Evolutionary conservation across 2,329 filamentous ascomycete species (phyloP), one percentile per base, ranked within the genome.

Genomic region (Fusarium papillatum): DNA sequence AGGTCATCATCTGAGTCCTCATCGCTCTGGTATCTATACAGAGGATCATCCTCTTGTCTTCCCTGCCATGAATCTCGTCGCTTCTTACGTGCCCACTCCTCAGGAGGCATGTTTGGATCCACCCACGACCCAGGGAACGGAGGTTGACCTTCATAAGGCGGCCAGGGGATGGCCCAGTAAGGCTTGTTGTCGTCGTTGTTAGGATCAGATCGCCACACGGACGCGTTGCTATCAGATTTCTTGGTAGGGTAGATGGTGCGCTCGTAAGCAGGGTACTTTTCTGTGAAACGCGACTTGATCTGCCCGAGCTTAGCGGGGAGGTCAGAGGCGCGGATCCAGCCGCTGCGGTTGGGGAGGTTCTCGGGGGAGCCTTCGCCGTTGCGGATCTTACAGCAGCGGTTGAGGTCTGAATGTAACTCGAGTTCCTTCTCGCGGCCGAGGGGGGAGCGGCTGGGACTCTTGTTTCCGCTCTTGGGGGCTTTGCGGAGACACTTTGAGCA

Each of bases 401-500:
- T 38, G 4, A 55, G 39, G 2, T 79, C 76, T 0, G 66, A 65
- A 63, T 82, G 81, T 11, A 43, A 59, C 64, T 78, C 69, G 4
- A 81, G 68, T 36, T 82, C 79, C 16, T 66, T 41, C 3, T 31
- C 43, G 9, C 75, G 64, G n/a, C 66, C 72, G 13, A 79, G 31
- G 1, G 64, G 43, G 0, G 76, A 73, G 1, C 71, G 70, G 9
- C 70, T 76, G 0, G 74, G 77, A 7, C 73, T 81, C n/a, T 72
- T 74, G 10, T 70, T 72, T 10, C 65, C 68, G 9, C 68, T 66
- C 67, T 80, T 81, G 16, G 81, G 80, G 10, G 76, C 78, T 22
- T 78, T 81, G 38, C 81, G 79, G 14, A 82, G 77, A 55, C 81
- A 82, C 46, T 76, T 82, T 10, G 82, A 84, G 65, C 82, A 84